phyloP scores from a whole-genome alignment of 1,284 basidiomycete species.

The Anthracocystis walkeri region DNA sequence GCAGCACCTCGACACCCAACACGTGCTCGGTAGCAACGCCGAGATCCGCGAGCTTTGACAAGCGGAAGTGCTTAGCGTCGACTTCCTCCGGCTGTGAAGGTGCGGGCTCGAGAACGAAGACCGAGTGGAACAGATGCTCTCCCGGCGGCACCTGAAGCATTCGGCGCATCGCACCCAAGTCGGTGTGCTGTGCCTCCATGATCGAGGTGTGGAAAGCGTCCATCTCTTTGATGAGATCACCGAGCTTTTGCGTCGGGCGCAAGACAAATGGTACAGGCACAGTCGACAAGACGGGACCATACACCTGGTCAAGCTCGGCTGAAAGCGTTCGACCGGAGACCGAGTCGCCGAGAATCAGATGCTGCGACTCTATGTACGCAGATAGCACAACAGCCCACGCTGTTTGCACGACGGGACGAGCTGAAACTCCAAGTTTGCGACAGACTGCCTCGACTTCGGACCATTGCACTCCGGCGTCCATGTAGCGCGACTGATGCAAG shows the following conservation, averaged over 20 bases:
- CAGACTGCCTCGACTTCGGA: conserved; percentile 47
- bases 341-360: conserved; percentile 65
- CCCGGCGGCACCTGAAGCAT: conserved; percentile 54
- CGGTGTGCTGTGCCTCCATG: conserved; percentile 49
- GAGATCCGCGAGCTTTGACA: conserved; percentile 44
- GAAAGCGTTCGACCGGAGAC: conserved; percentile 56
- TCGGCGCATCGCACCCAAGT: conserved; percentile 58
- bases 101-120: conserved; percentile 67
- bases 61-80: conserved; percentile 17
- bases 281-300: conserved; percentile 65
- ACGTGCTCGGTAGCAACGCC: conserved; percentile 64
- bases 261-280: conserved; percentile 61
- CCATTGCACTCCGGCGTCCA: conserved; percentile 36
- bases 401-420: conserved; percentile 67
- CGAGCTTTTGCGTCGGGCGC: conserved; percentile 18
- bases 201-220: conserved; percentile 51
- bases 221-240: conserved; percentile 41
- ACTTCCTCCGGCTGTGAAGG: conserved; percentile 5
- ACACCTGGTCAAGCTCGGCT: conserved; percentile 49
- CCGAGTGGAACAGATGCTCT: conserved; percentile 62
- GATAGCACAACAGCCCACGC: conserved; percentile 68
- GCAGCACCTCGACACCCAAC: conserved; percentile 60
- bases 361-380: conserved; percentile 60
- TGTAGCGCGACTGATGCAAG: conserved; percentile 34
- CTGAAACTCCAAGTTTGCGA: conserved; percentile 54